These are phyloP conservation scores for Skeletonema menzelii DNA, from an alignment of 108 stramenopile genomes.

Conservation along the genomic window DNA sequence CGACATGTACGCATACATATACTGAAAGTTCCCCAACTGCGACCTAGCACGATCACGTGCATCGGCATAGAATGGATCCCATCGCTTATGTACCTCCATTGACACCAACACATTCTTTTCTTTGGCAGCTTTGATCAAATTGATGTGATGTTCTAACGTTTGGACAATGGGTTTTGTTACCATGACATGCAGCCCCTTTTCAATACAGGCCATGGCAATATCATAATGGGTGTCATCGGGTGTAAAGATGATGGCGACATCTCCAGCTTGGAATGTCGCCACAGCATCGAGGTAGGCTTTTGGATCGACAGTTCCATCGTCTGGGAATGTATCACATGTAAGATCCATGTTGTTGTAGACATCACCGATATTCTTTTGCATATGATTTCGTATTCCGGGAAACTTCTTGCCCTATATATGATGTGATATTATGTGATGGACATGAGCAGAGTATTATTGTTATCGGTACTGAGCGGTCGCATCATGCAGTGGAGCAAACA, in stretches of 20 bases:
- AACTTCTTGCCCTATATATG: conserved; percentile 89
- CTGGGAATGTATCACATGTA: conserved; percentile 93
- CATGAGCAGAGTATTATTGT: not conserved
- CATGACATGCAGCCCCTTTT: conserved; percentile 96
- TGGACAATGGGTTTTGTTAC: conserved; percentile 99
- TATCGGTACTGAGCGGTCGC: too few species aligned
- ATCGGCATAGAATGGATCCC: conserved; percentile 99
- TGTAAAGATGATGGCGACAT: conserved; percentile 96
- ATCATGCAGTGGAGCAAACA: not conserved
- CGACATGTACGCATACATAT: conserved; percentile 99
- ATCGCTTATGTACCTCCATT: conserved; percentile 97
- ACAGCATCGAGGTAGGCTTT: conserved; percentile 82
- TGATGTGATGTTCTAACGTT: conserved; percentile 86
- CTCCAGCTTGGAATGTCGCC: conserved; percentile 77
- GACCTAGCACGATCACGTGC: conserved; percentile 92
- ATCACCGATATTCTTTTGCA: conserved; percentile 88
- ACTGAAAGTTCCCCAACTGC: conserved; percentile 90
- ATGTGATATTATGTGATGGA: not conserved
- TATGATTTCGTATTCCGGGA: conserved; percentile 95
- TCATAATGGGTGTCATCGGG: conserved; percentile 99
- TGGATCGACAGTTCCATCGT: conserved; percentile 82
- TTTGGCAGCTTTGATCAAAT: conserved; percentile 77
- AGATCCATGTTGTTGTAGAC: conserved; percentile 92
- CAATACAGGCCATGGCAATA: conserved; percentile 91
- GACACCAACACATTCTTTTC: conserved; percentile 89